Evolutionary conservation across 2,329 filamentous ascomycete genomes (phyloP).

Genomic region (Verticillium longisporum): DNA sequence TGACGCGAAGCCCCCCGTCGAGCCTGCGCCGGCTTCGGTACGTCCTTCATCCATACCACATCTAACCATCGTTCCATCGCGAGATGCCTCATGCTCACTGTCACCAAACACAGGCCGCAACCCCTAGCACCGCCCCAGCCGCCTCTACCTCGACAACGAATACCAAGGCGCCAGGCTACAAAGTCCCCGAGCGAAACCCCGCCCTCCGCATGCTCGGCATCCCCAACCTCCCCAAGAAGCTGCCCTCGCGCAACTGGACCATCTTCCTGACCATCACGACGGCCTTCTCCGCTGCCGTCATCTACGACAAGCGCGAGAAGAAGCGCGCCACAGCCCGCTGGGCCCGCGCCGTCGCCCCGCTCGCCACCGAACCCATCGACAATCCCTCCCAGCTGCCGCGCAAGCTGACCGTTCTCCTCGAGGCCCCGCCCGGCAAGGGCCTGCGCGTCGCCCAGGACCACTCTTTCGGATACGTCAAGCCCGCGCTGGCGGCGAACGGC

Average conservation of each 20-base stretch:
- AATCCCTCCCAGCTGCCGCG: conserved; percentile 66
- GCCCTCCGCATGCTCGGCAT: conserved; percentile 76
- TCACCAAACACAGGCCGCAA: conserved; percentile 2
- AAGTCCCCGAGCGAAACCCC: conserved; percentile 54
- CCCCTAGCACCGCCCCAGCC: not conserved
- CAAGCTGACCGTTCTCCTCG: conserved; percentile 78
- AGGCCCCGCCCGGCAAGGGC: conserved; percentile 80
- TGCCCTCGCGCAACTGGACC: conserved; percentile 97
- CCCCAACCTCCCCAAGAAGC: conserved; percentile 72
- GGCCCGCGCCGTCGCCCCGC: conserved; percentile 76
- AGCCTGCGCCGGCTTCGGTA: conserved; percentile 11
- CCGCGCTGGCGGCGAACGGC: conserved; percentile 79
- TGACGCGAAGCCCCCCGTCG: conserved; percentile 15
- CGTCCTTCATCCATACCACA: not conserved
- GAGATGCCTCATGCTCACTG: conserved; percentile 2
- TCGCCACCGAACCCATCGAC: conserved; percentile 69
- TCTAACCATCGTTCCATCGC: not conserved
- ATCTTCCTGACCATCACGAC: conserved; percentile 83
- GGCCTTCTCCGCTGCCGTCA: conserved; percentile 69
- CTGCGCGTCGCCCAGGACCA: conserved; percentile 80
- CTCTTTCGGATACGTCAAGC: conserved; percentile 94
- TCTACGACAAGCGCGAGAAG: conserved; percentile 92
- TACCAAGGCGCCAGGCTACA: conserved; percentile 20
- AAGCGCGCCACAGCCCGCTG: conserved; percentile 79
- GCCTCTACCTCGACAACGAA: not conserved